A percentile compares a stretch with the other conserved stretches of the same genome.
phyloP scores from a whole-genome alignment of 2,329 filamentous ascomycete species.

The Nigrospora sphaerica region DNA sequence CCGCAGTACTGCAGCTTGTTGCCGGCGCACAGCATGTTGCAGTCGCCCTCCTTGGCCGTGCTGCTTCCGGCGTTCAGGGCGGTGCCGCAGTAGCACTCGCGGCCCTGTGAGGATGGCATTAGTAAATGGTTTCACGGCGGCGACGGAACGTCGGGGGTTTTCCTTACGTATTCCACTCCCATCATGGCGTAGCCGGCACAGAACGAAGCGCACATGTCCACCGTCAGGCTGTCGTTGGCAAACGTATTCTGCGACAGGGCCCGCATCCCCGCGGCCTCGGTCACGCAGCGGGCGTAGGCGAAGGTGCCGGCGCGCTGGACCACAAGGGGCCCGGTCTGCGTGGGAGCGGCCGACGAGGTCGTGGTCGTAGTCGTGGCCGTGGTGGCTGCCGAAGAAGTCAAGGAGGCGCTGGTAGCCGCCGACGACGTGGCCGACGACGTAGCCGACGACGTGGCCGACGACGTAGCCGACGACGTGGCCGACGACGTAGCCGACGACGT shows the following conservation, averaged over 20 bases:
- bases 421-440: not conserved
- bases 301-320: slow-evolving; percentile 6
- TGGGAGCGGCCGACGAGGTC: slow-evolving; percentile 2
- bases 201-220: slow-evolving; percentile 23
- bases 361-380: not conserved
- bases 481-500: not conserved
- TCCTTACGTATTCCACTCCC: slow-evolving; percentile 25
- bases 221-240: slow-evolving; percentile 21
- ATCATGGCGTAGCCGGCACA: slow-evolving; percentile 25
- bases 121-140: no score
- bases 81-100: slow-evolving; percentile 25
- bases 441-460: not conserved
- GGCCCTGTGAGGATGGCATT: not conserved
- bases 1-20: slow-evolving; percentile 15
- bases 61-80: slow-evolving; percentile 4
- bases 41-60: slow-evolving; percentile 9
- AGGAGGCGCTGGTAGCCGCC: not conserved
- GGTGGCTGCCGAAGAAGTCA: not conserved
- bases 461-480: not conserved
- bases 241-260: slow-evolving; percentile 5
- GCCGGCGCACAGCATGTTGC: slow-evolving; percentile 13
- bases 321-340: slow-evolving; percentile 6
- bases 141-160: slow-evolving; percentile 5
- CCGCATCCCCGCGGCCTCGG: slow-evolving; percentile 1
- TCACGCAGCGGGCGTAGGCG: slow-evolving; percentile 5